These are phyloP conservation scores for Ustilago shanxiensis DNA, from an alignment of 1,284 basidiomycete species.

Conservation along the genomic window DNA sequence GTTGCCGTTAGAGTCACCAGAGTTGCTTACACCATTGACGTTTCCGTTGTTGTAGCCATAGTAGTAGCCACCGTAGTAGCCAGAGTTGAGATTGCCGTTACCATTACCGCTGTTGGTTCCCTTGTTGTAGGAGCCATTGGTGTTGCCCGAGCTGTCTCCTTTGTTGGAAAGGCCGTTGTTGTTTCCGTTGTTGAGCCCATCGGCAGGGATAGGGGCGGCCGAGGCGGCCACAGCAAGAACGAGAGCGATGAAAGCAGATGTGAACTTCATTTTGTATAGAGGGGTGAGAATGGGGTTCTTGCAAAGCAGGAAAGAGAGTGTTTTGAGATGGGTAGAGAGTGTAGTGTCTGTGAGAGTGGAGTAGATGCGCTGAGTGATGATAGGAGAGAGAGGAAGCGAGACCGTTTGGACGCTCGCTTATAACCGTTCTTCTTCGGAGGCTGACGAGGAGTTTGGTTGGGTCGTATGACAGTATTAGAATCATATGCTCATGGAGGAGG, in stretches of 20 bases:
- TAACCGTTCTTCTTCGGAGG: background rate
- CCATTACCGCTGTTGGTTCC: background rate
- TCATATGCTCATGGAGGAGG: too few species aligned
- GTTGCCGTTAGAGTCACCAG: constrained; percentile 2
- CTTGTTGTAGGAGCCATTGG: background rate
- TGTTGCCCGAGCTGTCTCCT: background rate
- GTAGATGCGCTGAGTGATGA: constrained; percentile 6
- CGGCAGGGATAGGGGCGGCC: constrained; percentile 9
- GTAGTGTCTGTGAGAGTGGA: constrained; percentile 2
- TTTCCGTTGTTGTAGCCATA: constrained; percentile 7
- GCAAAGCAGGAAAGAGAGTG: background rate
- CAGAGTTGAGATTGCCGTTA: constrained; percentile 3
- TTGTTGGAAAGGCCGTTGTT: background rate
- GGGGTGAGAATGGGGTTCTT: background rate
- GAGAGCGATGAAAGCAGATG: constrained; percentile 2
- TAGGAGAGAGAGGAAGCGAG: background rate
- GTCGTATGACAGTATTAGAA: too few species aligned
- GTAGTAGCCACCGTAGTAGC: background rate
- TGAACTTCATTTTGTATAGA: constrained; percentile 16
- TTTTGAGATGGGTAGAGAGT: background rate
- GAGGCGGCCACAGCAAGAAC: constrained; percentile 10
- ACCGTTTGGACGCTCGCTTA: background rate
- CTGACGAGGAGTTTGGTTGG: background rate
- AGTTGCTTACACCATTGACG: constrained; percentile 4
- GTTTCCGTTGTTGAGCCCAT: constrained; percentile 1